These are phyloP conservation scores for Candida vartiovaarae DNA, from an alignment of 805 yeast species.

Conservation along the genomic window DNA sequence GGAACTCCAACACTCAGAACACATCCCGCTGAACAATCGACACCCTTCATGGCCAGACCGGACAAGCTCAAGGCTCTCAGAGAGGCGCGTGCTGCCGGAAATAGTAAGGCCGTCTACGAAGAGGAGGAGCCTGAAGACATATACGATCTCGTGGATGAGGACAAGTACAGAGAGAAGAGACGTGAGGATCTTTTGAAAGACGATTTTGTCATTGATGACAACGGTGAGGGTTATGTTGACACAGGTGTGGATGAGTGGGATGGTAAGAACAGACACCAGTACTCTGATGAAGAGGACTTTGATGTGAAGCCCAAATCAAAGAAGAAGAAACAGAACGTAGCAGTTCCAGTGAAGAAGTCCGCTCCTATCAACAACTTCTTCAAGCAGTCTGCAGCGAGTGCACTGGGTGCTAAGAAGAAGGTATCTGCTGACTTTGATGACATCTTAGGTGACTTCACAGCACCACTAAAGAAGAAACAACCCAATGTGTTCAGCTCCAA, in stretches of 20 bases:
- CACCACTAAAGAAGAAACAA: slow-evolving; percentile 12
- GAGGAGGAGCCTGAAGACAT: slow-evolving; percentile 49
- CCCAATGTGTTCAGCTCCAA: slow-evolving; percentile 11
- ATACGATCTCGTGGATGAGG: slow-evolving; percentile 86
- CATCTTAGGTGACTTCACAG: slow-evolving; percentile 38
- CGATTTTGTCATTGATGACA: slow-evolving; percentile 91
- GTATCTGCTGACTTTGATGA: slow-evolving; percentile 58
- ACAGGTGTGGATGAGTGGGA: slow-evolving; percentile 93
- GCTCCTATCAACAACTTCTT: slow-evolving; percentile 48
- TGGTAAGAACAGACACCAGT: slow-evolving; percentile 34
- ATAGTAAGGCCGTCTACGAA: slow-evolving; percentile 30
- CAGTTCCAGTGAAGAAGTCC: slow-evolving; percentile 28
- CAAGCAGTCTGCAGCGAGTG: slow-evolving; percentile 31
- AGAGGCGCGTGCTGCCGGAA: slow-evolving; percentile 54
- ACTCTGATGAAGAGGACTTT: slow-evolving; percentile 49
- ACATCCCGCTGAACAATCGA: too few species aligned
- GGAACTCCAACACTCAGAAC: too few species aligned
- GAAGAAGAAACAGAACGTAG: slow-evolving; percentile 12
- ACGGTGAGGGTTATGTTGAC: slow-evolving; percentile 90
- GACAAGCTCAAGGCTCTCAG: slow-evolving; percentile 54
- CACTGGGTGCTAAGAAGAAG: slow-evolving; percentile 32
- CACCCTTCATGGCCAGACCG: slow-evolving; percentile 28
- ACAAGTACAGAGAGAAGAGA: slow-evolving; percentile 65
- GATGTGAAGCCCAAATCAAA: slow-evolving; percentile 8
- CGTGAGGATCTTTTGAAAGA: slow-evolving; percentile 78